A percentile compares a stretch with the other conserved stretches of the same genome.
Conservation (phyloP, 441 rosid genomes). For the Viola pubescens region DNA sequence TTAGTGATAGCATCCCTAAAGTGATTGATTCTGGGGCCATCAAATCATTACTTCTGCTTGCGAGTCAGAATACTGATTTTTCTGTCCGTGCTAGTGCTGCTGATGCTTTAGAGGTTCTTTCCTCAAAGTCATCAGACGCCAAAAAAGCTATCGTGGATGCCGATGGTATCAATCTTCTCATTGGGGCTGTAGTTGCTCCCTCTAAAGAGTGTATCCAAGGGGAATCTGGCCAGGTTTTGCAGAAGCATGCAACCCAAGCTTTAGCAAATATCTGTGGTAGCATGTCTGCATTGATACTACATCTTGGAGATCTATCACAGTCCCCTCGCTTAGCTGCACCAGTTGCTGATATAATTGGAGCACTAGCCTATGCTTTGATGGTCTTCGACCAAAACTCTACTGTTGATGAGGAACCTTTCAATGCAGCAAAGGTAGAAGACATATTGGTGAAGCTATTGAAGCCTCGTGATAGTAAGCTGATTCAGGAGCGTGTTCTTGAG, state of each 20-base stretch:
- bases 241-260: conserved; percentile 62
- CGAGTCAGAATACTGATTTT: conserved; percentile 46
- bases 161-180: conserved; percentile 57
- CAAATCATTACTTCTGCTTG: conserved; percentile 58
- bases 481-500: conserved; percentile 84
- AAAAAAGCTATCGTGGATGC: conserved; percentile 55
- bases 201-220: conserved; percentile 79
- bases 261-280: conserved; percentile 78
- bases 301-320: conserved; percentile 62
- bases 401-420: conserved; percentile 39
- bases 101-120: conserved; percentile 76
- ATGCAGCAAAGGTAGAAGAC: conserved; percentile 52
- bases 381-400: conserved; percentile 41
- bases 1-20: conserved; percentile 52
- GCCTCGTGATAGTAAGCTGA: conserved; percentile 58
- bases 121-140: conserved; percentile 56
- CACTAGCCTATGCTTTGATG: conserved; percentile 80
- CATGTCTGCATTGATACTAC: conserved; percentile 56
- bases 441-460: conserved; percentile 50
- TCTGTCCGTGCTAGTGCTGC: conserved; percentile 71
- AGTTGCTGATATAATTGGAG: conserved; percentile 73
- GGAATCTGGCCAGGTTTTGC: conserved; percentile 51
- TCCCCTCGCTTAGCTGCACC: conserved; percentile 73
- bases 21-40: conserved; percentile 74
- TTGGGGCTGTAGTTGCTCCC: conserved; percentile 76